Percentiles rank a stretch among this genome's conserved stretches.
Conservation (phyloP, 306 rosid genomes). For the Parietaria judaica region DNA sequence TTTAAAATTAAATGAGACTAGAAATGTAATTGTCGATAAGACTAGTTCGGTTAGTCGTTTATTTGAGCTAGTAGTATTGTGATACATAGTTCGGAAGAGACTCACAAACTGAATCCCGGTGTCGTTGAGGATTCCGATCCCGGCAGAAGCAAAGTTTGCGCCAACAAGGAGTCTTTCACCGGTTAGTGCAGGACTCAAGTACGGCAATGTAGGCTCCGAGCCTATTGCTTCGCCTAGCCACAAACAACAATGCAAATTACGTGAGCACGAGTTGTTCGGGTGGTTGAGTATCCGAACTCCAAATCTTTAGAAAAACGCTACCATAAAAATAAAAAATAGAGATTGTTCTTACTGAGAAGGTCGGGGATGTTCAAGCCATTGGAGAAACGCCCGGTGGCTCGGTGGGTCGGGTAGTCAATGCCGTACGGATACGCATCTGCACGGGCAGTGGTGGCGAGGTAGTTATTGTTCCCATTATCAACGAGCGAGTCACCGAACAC, state of each 20-base stretch:
- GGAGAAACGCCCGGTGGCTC: slow-evolving; percentile 81
- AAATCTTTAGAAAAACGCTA: too few relatives aligned
- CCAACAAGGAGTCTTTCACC: slow-evolving; percentile 61
- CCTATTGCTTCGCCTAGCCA: slow-evolving; percentile 61
- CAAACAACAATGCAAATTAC: not conserved
- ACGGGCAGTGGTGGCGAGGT: slow-evolving; percentile 60
- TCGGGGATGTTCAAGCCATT: slow-evolving; percentile 80
- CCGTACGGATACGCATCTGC: slow-evolving; percentile 71
- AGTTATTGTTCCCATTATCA: slow-evolving; percentile 72
- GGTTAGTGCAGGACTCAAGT: slow-evolving; percentile 55
- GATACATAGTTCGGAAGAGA: not conserved
- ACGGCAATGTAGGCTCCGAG: slow-evolving; percentile 62
- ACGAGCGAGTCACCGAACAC: slow-evolving; percentile 82
- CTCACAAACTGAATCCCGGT: slow-evolving; percentile 84
- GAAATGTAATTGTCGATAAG: too few relatives aligned
- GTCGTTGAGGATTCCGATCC: slow-evolving; percentile 86
- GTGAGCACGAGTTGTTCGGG: too few relatives aligned
- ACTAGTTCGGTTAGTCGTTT: too few relatives aligned
- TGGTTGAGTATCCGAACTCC: too few relatives aligned
- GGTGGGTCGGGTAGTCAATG: slow-evolving; percentile 54
- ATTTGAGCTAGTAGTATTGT: too few relatives aligned
- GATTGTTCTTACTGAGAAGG: slow-evolving; percentile 39
- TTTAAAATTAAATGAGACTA: too few relatives aligned
- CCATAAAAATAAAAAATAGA: not conserved
- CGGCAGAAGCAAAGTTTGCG: slow-evolving; percentile 92